These are phyloP conservation scores for Komagataella kurtzmanii DNA, from an alignment of 805 yeast genomes.

Conservation along the genomic window DNA sequence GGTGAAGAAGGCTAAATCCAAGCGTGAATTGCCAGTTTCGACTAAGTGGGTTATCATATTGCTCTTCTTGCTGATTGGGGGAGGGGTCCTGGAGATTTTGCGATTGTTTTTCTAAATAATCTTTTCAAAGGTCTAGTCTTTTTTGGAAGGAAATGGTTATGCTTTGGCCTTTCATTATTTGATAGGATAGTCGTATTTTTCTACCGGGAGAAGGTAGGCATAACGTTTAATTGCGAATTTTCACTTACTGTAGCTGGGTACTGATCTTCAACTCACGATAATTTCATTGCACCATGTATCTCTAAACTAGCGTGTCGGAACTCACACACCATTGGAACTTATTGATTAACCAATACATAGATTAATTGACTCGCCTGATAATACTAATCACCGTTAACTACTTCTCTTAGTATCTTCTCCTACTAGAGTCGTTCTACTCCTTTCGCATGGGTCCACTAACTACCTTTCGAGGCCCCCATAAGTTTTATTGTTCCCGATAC, in stretches of 20 bases:
- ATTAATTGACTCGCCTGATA: background rate
- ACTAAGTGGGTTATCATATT: conserved; percentile 47
- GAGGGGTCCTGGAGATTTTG: conserved; percentile 63
- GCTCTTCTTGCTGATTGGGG: conserved; percentile 63
- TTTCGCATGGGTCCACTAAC: background rate
- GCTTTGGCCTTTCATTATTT: background rate
- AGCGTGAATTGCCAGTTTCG: conserved; percentile 38
- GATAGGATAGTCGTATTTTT: background rate
- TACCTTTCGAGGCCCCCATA: background rate
- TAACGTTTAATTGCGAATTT: background rate
- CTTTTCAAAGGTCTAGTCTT: background rate
- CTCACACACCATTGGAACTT: background rate
- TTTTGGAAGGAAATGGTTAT: background rate
- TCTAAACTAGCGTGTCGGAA: background rate
- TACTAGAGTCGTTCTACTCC: too few species aligned
- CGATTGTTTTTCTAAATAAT: conserved; percentile 32
- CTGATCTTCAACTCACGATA: background rate
- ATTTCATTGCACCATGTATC: too few species aligned
- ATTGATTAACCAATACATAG: background rate
- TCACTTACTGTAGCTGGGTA: background rate
- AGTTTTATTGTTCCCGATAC: background rate
- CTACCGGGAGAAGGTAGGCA: background rate
- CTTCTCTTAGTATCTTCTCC: too few species aligned
- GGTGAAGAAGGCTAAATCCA: conserved; percentile 29
- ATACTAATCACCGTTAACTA: too few species aligned